Evolutionary conservation across 108 stramenopile genomes (phyloP).

Genomic region (Fistulifera pelliculosa): DNA sequence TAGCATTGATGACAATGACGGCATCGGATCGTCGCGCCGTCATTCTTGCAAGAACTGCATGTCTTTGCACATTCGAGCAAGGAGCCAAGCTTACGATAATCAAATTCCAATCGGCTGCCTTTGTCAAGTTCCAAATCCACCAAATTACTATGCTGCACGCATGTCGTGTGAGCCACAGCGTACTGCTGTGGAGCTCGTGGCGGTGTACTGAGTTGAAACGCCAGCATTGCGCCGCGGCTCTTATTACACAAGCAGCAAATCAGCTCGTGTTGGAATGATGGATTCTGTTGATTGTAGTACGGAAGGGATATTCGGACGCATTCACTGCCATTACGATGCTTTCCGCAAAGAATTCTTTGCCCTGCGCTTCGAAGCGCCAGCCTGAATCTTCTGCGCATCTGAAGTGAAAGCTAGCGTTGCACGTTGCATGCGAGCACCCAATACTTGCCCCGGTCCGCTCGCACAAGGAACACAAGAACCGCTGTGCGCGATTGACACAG

Average conservation of each 20-base stretch:
- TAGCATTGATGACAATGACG: conserved; percentile 25
- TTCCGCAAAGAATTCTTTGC: conserved; percentile 42
- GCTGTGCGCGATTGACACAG: conserved; percentile 35
- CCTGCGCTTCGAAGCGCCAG: conserved; percentile 50
- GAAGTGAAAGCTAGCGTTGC: conserved; percentile 34
- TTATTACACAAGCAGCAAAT: conserved; percentile 18
- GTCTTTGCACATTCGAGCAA: no score
- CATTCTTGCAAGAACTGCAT: conserved; percentile 27
- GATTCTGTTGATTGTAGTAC: conserved; percentile 23
- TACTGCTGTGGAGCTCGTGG: no score
- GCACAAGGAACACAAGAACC: conserved; percentile 27
- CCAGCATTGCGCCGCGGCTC: neutral
- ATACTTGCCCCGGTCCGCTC: conserved; percentile 35
- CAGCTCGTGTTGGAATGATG: neutral
- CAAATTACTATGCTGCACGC: conserved; percentile 29
- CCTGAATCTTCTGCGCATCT: conserved; percentile 45
- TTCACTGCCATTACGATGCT: conserved; percentile 18
- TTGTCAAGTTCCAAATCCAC: conserved; percentile 20
- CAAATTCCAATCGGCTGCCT: conserved; percentile 18
- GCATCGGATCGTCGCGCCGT: conserved; percentile 49
- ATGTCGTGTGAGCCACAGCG: conserved; percentile 24
- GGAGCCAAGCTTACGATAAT: conserved; percentile 1
- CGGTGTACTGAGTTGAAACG: no score
- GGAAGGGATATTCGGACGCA: conserved; percentile 28
- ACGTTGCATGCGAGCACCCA: conserved; percentile 31